Evolutionary conservation across 1,284 basidiomycete genomes (phyloP), one percentile per base, ranked within the genome.

Genomic region (Moesziomyces sp.): DNA sequence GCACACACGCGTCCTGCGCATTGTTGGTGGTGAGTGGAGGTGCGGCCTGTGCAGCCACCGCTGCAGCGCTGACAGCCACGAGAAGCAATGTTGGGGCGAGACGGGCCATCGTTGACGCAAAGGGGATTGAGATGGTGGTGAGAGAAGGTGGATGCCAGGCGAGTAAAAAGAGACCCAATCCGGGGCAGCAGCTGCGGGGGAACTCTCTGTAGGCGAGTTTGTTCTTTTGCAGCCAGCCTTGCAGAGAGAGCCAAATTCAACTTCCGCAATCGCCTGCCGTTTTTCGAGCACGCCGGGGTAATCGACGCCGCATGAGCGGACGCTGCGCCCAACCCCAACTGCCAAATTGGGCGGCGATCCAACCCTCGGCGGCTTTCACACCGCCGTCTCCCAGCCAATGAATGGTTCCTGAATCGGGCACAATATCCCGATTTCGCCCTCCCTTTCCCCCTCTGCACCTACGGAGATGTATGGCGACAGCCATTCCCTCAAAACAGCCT

Each of bases 1-100:
- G 19, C 13, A 73, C 60, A 38, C 64, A 73, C 1, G 64, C 70
- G 3, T 38, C 44, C 46, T 64, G 60, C 19, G 42, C 51, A 23
- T 73, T 73, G 56, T 73, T 48, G 4, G 70, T 73, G 5, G 63
- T 58, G 34, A 38, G 58, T 24, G 62, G 62, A 16, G 68, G 53
- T 26, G 51, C 50, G 3, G 52, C 56, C 42, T 60, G 55, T 28
- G 53, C 56, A 3, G 48, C 57, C 34, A 49, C 18, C 5, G 43
- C 16, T 5, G 5, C 35, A 38, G 35, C 35, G 35, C 10, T 18
- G 0, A 16, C 35, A 38, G 14, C 13, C 35, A 38, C 35, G 14
- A 38, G 16, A 10, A 38, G 16, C 11, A 38, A 4, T 18, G 14
- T 16, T 3, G 14, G 11, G 6, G 35, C 35, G 35, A 13, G 5